phyloP scores from a whole-genome alignment of 306 rosid genomes.

The Oemleria cerasiformis region DNA sequence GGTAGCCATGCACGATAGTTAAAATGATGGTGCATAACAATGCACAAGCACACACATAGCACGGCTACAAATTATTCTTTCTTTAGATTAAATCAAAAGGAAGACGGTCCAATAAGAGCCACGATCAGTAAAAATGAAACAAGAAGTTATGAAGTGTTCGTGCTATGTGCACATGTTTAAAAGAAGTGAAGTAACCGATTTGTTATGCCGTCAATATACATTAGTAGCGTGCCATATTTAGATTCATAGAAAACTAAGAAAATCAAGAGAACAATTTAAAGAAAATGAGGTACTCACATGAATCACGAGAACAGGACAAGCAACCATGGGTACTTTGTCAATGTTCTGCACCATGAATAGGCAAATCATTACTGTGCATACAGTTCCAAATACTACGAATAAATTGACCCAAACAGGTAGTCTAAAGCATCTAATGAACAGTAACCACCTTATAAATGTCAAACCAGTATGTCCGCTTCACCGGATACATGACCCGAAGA shows the following conservation, averaged over 20 bases:
- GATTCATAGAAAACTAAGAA: constrained; percentile 2
- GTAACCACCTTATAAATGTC: constrained; percentile 87
- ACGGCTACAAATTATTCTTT: too few species aligned
- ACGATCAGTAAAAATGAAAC: not conserved
- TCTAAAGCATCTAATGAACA: constrained; percentile 20
- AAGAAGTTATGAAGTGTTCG: not conserved
- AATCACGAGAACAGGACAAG: constrained; percentile 83
- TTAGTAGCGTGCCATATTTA: not conserved
- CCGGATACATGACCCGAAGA: constrained; percentile 94
- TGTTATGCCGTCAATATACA: not conserved
- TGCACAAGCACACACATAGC: too few species aligned
- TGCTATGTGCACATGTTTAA: not conserved
- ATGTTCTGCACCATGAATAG: constrained; percentile 66
- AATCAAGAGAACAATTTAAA: not conserved
- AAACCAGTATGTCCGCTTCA: constrained; percentile 91
- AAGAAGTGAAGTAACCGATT: not conserved
- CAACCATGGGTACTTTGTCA: constrained; percentile 80
- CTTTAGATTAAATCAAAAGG: too few species aligned
- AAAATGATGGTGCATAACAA: not conserved
- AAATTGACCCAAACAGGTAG: constrained; percentile 4
- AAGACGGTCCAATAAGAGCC: too few species aligned
- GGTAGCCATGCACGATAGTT: constrained; percentile 7
- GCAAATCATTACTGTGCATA: constrained; percentile 20
- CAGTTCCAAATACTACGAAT: not conserved
- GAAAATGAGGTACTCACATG: constrained; percentile 65